These are phyloP conservation scores for Vitis hybrid DNA, from an alignment of 177 flowering plant genomes.

Conservation along the genomic window DNA sequence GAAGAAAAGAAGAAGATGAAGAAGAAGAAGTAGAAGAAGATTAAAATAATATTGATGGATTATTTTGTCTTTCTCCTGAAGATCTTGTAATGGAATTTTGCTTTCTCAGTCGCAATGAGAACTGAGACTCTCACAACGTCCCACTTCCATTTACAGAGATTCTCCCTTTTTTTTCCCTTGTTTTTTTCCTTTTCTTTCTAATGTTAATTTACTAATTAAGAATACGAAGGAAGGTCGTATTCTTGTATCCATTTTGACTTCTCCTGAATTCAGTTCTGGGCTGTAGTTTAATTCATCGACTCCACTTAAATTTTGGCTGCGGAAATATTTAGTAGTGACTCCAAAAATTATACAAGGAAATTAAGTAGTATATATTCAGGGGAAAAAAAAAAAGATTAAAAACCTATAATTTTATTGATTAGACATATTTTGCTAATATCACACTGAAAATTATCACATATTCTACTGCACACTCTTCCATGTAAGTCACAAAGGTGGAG, in stretches of 20 bases:
- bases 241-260: neutral
- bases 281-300: too few relatives aligned
- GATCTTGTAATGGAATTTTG: neutral
- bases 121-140: neutral
- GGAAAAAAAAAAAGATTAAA: too few relatives aligned
- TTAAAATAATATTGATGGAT: constrained; percentile 1
- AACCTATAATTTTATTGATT: too few relatives aligned
- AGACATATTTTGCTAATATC: too few relatives aligned
- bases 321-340: too few relatives aligned
- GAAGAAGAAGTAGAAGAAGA: neutral
- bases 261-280: too few relatives aligned
- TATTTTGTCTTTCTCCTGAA: neutral
- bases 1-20: constrained; percentile 10
- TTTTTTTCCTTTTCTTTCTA: neutral
- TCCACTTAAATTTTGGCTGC: too few relatives aligned
- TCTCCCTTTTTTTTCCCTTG: neutral
- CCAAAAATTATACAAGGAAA: too few relatives aligned
- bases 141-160: neutral
- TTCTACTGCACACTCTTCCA: neutral
- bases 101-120: neutral
- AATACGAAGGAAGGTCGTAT: neutral
- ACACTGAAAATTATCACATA: too few relatives aligned
- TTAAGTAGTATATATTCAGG: too few relatives aligned
- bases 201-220: neutral
- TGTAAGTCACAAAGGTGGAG: neutral